phyloP scores from a whole-genome alignment of 345 rosid species.

The Eucalyptus marginata region DNA sequence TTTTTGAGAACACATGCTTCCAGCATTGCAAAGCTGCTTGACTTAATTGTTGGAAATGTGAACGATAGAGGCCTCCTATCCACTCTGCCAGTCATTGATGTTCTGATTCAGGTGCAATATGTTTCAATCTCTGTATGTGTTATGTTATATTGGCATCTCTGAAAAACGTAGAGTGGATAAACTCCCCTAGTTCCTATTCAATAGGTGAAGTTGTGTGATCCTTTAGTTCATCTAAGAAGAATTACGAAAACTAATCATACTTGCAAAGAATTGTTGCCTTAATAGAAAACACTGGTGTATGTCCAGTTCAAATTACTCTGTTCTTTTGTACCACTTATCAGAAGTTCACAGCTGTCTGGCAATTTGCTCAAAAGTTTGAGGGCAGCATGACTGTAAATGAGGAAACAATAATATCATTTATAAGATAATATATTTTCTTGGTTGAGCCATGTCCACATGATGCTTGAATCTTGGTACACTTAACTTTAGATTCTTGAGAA shows the following conservation, averaged over 20 bases:
- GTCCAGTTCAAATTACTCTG: not conserved
- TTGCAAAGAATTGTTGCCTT: not conserved
- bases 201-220: not conserved
- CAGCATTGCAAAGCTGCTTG: slow-evolving; percentile 79
- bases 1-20: slow-evolving; percentile 75
- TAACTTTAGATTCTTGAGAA: not conserved
- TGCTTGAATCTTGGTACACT: not conserved
- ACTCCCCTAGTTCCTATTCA: not conserved
- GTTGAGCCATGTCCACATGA: not conserved
- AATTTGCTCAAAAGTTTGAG: not conserved
- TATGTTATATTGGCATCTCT: not conserved
- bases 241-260: not conserved
- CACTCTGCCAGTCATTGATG: slow-evolving; percentile 77
- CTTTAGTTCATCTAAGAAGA: not conserved
- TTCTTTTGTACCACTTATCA: not conserved
- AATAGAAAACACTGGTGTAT: not conserved
- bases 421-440: not conserved
- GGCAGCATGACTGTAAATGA: not conserved
- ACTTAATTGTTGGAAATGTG: slow-evolving; percentile 88
- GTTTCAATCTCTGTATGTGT: not conserved
- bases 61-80: slow-evolving; percentile 76
- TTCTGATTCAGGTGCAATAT: slow-evolving; percentile 66
- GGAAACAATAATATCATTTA: not conserved
- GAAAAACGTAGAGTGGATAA: not conserved
- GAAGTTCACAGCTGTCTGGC: not conserved